Conservation (phyloP, 2,329 filamentous ascomycete genomes). For the Macrophomina tecta region DNA sequence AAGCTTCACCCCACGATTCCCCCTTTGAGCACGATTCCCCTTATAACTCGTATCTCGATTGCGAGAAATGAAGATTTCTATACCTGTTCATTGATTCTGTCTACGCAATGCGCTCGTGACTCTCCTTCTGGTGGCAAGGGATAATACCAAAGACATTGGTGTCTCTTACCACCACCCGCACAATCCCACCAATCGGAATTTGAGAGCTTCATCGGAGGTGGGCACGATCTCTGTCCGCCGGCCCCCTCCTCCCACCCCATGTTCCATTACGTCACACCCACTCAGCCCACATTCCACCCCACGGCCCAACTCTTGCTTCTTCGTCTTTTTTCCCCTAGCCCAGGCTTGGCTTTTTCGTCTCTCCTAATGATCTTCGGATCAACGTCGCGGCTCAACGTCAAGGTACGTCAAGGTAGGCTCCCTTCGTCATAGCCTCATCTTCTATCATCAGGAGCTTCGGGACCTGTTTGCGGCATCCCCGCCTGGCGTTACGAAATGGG, state of each 20-base stretch:
- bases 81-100: not conserved
- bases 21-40: slow-evolving; percentile 6
- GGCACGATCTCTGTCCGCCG: no score
- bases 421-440: no score
- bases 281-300: not conserved
- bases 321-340: no score
- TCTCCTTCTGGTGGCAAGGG: not conserved
- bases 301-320: not conserved
- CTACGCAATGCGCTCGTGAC: not conserved
- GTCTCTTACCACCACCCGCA: not conserved
- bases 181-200: slow-evolving; percentile 2
- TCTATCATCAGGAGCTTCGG: no score
- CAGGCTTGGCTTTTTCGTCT: no score
- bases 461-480: no score
- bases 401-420: no score
- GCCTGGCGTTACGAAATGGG: no score
- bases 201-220: not conserved
- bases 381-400: no score
- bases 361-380: no score
- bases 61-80: slow-evolving; percentile 23
- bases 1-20: slow-evolving; percentile 15
- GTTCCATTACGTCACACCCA: not conserved
- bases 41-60: not conserved
- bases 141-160: no score
- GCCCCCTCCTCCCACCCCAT: no score